These are phyloP conservation scores for Phytophthora melonis DNA, from an alignment of 352 stramenopile species.

Conservation along the genomic window DNA sequence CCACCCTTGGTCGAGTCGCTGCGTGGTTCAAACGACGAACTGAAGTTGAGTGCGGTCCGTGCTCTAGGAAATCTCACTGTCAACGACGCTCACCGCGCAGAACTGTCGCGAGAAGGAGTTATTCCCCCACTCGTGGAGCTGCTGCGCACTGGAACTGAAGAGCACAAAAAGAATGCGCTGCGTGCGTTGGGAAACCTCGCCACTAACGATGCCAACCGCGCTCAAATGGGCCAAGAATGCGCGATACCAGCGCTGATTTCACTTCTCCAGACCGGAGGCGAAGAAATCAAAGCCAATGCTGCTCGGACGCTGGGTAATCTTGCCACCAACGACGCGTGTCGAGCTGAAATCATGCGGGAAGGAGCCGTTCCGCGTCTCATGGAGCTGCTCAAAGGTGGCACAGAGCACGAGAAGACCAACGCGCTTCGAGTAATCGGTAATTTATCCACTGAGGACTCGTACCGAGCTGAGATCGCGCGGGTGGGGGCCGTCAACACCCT, in stretches of 20 bases:
- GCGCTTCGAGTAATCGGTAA: not conserved
- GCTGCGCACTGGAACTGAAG: not conserved
- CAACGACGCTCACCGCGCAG: not conserved
- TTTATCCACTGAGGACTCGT: not conserved
- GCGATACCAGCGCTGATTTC: not conserved
- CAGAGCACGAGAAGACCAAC: slow-evolving; percentile 2
- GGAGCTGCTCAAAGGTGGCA: not conserved
- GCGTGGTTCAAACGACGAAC: not conserved
- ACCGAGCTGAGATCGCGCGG: not conserved
- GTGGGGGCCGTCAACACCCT: not conserved
- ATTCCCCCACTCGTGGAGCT: slow-evolving; percentile 1
- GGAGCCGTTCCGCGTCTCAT: not conserved
- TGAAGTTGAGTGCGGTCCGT: not conserved
- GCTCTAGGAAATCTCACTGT: not conserved
- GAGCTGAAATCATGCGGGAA: not conserved
- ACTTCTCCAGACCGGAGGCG: not conserved
- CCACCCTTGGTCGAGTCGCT: not conserved
- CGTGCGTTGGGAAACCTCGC: not conserved
- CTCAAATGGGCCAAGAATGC: not conserved
- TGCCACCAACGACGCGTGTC: not conserved
- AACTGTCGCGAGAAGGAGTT: not conserved
- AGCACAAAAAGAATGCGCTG: not conserved
- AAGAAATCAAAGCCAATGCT: not conserved
- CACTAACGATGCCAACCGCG: not conserved
- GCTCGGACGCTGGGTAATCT: not conserved